phyloP scores from a whole-genome alignment of 2,329 filamentous ascomycete species.

The Paecilomyces niveus region DNA sequence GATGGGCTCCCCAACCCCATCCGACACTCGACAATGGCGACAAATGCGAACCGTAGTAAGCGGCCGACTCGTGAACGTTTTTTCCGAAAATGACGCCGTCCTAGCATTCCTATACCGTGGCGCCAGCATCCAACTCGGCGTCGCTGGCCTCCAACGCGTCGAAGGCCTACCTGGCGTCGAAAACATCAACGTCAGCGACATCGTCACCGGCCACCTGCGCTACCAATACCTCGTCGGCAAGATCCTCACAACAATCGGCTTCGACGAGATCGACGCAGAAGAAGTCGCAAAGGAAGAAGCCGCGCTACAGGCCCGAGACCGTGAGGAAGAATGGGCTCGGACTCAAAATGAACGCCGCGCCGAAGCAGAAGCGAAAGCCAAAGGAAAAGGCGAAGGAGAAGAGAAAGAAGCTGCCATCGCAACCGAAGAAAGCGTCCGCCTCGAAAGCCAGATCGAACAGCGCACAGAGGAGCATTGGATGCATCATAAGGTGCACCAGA shows the following conservation, averaged over 20 bases:
- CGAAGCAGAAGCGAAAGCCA: conserved; percentile 16
- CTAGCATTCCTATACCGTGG: conserved; percentile 82
- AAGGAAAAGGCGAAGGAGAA: conserved; percentile 9
- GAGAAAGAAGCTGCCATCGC: conserved; percentile 14
- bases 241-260: conserved; percentile 60
- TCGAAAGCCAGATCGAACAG: conserved; percentile 22
- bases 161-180: conserved; percentile 47
- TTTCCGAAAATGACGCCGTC: conserved; percentile 78
- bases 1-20: conserved; percentile 73
- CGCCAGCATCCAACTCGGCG: conserved; percentile 71
- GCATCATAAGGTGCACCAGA: conserved; percentile 7
- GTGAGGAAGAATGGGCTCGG: conserved; percentile 31
- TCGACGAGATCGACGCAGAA: conserved; percentile 56
- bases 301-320: conserved; percentile 31
- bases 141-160: conserved; percentile 75
- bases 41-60: conserved; percentile 69
- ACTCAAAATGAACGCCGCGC: conserved; percentile 22
- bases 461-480: conserved; percentile 23
- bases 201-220: conserved; percentile 61
- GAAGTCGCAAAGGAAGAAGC: conserved; percentile 39
- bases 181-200: conserved; percentile 59
- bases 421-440: conserved; percentile 15
- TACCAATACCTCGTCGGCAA: conserved; percentile 62
- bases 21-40: conserved; percentile 65
- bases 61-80: conserved; percentile 80